Evolutionary conservation across 768 basidiomycete species (phyloP).

Genomic region (Tylopilus sp.): DNA sequence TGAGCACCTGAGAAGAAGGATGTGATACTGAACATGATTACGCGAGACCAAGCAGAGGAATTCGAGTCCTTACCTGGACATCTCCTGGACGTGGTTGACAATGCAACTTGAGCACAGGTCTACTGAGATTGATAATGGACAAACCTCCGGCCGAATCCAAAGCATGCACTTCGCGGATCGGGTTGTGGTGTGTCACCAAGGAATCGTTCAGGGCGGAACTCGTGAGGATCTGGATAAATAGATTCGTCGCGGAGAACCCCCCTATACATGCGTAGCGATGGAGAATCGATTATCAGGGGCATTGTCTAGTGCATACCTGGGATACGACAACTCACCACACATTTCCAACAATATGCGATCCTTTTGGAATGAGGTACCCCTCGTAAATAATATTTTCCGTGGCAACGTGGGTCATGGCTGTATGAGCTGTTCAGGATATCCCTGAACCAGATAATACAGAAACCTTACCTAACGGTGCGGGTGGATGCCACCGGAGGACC

Average conservation of each 20-base stretch:
- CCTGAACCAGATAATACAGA: constrained; percentile 7
- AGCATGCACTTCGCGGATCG: constrained; percentile 16
- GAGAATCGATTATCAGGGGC: not conserved
- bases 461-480: constrained; percentile 12
- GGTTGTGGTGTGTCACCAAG: constrained; percentile 20
- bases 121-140: not conserved
- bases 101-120: not conserved
- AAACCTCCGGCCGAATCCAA: constrained; percentile 32
- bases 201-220: constrained; percentile 36
- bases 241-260: constrained; percentile 48
- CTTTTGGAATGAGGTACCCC: constrained; percentile 23
- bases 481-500: constrained; percentile 23
- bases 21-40: not conserved
- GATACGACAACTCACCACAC: constrained; percentile 16
- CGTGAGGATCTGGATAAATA: constrained; percentile 31
- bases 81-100: constrained; percentile 1
- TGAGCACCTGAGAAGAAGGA: constrained; percentile 17
- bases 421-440: not conserved
- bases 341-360: constrained; percentile 22
- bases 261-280: constrained; percentile 30
- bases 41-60: not conserved
- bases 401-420: constrained; percentile 16
- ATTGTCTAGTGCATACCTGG: not conserved
- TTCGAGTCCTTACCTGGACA: constrained; percentile 18
- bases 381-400: constrained; percentile 18